Evolutionary conservation across 2,329 filamentous ascomycete genomes (phyloP), one percentile per base, ranked within the genome.

Genomic region (Fragosphaeria purpurea): DNA sequence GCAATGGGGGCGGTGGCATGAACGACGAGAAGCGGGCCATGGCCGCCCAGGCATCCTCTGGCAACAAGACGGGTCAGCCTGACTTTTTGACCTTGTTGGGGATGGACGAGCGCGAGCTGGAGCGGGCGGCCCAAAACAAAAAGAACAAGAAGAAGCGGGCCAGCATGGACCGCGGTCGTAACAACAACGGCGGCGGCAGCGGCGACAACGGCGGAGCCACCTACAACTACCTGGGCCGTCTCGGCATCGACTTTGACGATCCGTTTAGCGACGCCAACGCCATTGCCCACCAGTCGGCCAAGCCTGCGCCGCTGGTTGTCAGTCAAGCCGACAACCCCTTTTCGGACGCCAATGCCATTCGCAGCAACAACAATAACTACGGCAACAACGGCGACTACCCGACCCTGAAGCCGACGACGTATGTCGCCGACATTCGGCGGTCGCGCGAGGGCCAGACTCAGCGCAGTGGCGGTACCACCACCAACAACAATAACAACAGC

Each of bases 251-350:
- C 48, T 47, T 53, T 42, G 47, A 48, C 45, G 57, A 76, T 53
- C 74, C 74, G 3, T 78, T 78, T 57, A 70, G 70, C 11, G 76
- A 80, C 56, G 58, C 60, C 44, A 72, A 76, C 55, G 65, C 65
- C 33, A 56, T 69, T 35, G 56, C 65, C 4, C 66, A 65, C 53
- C 61, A 63, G 41, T 69, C 67, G 2, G 66, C 68, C 45, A 68
- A 68, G 50, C 63, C 68, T 5, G 60, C 62, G 44, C 68, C 69
- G 2, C 59, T 70, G 12, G 55, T 61, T 4, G 62, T 67, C 43
- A 56, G 48, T 41, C 57, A 61, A 9, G 50, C 60, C 8, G 65
- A 66, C 47, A 69, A 73, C 50, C 73, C 74, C 3, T 79, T 79
- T 56, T 68, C 69, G 5, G 75, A 79, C 50, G 60, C 62, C 8